A percentile compares a stretch with the other conserved stretches of the same genome.
phyloP scores from a whole-genome alignment of 2,329 filamentous ascomycete genomes.

The Pseudodiploospora longispora region DNA sequence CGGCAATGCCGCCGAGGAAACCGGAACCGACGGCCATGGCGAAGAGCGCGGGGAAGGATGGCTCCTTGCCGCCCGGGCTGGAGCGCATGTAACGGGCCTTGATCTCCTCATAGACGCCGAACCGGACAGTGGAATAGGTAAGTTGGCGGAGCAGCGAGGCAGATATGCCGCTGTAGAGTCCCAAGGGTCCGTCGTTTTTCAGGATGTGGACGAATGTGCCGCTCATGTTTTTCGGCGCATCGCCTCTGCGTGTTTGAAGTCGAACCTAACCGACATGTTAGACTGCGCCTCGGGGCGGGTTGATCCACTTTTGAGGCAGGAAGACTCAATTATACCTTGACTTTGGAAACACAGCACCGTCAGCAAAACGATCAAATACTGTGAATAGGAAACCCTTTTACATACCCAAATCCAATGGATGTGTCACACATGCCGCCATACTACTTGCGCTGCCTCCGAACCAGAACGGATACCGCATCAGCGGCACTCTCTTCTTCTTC shows the following conservation, averaged over 20 bases:
- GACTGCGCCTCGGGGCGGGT: conserved; percentile 2
- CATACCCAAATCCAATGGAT: conserved; percentile 86
- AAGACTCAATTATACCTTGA: conserved; percentile 10
- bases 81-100: conserved; percentile 57
- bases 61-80: conserved; percentile 31
- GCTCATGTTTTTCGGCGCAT: conserved; percentile 72
- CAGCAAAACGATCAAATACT: not conserved
- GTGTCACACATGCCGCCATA: conserved; percentile 83
- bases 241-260: conserved; percentile 72
- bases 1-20: conserved; percentile 79
- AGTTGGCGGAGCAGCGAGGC: conserved; percentile 88
- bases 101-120: conserved; percentile 91
- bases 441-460: conserved; percentile 93
- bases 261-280: conserved; percentile 53
- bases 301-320: not conserved
- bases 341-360: conserved; percentile 2
- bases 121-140: conserved; percentile 93
- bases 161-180: conserved; percentile 85
- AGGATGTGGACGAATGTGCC: conserved; percentile 80
- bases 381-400: conserved; percentile 10
- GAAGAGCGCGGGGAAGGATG: conserved; percentile 69
- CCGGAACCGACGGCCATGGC: conserved; percentile 77
- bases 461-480: conserved; percentile 73
- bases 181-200: conserved; percentile 64
- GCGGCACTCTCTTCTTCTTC: conserved; percentile 23